These are phyloP conservation scores for Podaxis pistillaris DNA, from an alignment of 768 basidiomycete genomes.

Conservation along the genomic window DNA sequence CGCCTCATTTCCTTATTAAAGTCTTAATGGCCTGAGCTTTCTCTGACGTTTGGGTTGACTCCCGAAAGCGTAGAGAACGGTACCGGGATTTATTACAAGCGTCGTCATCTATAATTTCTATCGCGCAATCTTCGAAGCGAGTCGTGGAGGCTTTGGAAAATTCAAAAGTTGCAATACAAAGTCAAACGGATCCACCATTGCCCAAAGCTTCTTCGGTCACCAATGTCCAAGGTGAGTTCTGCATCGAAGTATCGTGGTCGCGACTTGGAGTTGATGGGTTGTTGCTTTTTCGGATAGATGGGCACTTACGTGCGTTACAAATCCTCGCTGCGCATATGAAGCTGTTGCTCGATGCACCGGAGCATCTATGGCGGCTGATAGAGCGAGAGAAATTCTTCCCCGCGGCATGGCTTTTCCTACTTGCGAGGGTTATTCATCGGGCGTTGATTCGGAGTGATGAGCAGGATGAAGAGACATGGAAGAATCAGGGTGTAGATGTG, in stretches of 20 bases:
- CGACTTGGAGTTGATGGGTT: neutral
- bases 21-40: slow-evolving; percentile 1
- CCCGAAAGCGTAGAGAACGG: slow-evolving; percentile 76
- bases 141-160: slow-evolving; percentile 66
- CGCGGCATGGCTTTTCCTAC: slow-evolving; percentile 85
- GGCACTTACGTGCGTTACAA: slow-evolving; percentile 67
- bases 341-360: slow-evolving; percentile 87
- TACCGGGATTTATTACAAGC: slow-evolving; percentile 87
- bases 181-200: slow-evolving; percentile 42
- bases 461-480: slow-evolving; percentile 63
- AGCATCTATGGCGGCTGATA: slow-evolving; percentile 86
- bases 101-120: slow-evolving; percentile 79
- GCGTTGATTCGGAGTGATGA: slow-evolving; percentile 64
- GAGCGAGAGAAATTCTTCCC: slow-evolving; percentile 77
- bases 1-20: slow-evolving; percentile 33
- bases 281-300: slow-evolving; percentile 40
- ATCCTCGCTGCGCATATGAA: slow-evolving; percentile 86
- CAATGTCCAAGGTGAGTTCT: slow-evolving; percentile 41
- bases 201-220: slow-evolving; percentile 39
- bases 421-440: slow-evolving; percentile 82
- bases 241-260: neutral
- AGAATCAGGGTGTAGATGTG: slow-evolving; percentile 58
- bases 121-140: slow-evolving; percentile 64
- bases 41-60: slow-evolving; percentile 28
- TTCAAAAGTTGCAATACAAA: slow-evolving; percentile 50